Conservation (phyloP, 2,329 filamentous ascomycete genomes). For the Fusarium sp. region DNA sequence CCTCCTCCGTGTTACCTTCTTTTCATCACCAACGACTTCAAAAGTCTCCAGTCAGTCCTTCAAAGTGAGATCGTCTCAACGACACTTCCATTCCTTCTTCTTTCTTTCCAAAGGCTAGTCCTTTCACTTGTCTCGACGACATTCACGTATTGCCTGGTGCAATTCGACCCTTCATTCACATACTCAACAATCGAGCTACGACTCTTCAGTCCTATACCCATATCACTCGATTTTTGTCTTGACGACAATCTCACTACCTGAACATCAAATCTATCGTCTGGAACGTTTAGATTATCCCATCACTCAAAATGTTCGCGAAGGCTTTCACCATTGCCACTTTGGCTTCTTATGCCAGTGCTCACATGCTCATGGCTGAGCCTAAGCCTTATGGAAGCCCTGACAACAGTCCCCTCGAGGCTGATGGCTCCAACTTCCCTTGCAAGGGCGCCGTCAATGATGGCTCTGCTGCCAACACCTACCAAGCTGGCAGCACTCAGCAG, state of each 20-base stretch:
- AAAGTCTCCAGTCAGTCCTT: conserved; percentile 46
- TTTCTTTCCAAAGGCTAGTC: conserved; percentile 44
- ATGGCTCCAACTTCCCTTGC: conserved; percentile 83
- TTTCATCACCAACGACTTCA: conserved; percentile 42
- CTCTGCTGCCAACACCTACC: conserved; percentile 66
- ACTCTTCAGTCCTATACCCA: conserved; percentile 37
- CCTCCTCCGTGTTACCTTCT: conserved; percentile 21
- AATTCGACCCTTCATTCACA: conserved; percentile 43
- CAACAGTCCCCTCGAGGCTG: not conserved
- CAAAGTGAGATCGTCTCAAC: conserved; percentile 46
- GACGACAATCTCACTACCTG: conserved; percentile 43
- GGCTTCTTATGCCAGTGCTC: conserved; percentile 71
- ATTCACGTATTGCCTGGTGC: conserved; percentile 45
- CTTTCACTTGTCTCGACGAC: conserved; percentile 41
- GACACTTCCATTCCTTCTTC: conserved; percentile 46
- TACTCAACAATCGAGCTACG: conserved; percentile 32
- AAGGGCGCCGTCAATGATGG: conserved; percentile 66
- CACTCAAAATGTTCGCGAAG: conserved; percentile 63
- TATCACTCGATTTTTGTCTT: conserved; percentile 44
- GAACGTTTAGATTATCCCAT: conserved; percentile 45
- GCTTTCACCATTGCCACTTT: conserved; percentile 65
- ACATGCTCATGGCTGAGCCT: conserved; percentile 80
- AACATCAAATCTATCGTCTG: conserved; percentile 46
- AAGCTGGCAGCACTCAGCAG: conserved; percentile 53
- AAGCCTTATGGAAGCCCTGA: conserved; percentile 63